These are phyloP conservation scores for Rossbeevera mucosa DNA, from an alignment of 768 basidiomycete species.

Conservation along the genomic window DNA sequence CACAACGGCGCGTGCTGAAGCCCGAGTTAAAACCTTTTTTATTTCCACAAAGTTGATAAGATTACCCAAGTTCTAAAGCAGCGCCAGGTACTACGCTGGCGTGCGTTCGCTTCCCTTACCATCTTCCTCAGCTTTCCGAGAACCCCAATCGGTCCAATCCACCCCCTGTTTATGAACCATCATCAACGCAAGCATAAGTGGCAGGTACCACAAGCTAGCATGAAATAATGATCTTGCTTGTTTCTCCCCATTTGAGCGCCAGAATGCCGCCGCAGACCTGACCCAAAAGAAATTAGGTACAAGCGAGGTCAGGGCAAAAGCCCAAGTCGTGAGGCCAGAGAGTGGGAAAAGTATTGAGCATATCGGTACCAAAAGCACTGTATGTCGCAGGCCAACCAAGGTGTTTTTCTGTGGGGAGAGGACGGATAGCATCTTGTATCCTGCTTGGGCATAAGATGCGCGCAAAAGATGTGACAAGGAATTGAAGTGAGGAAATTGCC, in stretches of 20 bases:
- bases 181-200: slow-evolving; percentile 85
- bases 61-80: neutral
- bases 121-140: neutral
- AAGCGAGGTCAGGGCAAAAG: slow-evolving; percentile 73
- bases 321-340: slow-evolving; percentile 92
- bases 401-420: slow-evolving; percentile 75
- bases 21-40: neutral
- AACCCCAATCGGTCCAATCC: slow-evolving; percentile 63
- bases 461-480: slow-evolving; percentile 84
- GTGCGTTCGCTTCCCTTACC: neutral
- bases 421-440: slow-evolving; percentile 90
- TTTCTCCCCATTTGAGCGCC: slow-evolving; percentile 65
- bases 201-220: slow-evolving; percentile 85
- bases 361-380: slow-evolving; percentile 68
- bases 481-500: slow-evolving; percentile 99
- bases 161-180: slow-evolving; percentile 91
- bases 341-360: slow-evolving; percentile 78
- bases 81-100: neutral
- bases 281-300: slow-evolving; percentile 71
- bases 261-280: slow-evolving; percentile 70
- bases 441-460: slow-evolving; percentile 85
- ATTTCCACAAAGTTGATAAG: neutral
- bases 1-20: too few relatives aligned
- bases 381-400: slow-evolving; percentile 79
- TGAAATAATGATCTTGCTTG: slow-evolving; percentile 76